A percentile compares a stretch with the other conserved stretches of the same genome.
Evolutionary conservation across 257 asterid genomes (phyloP).

Genomic region (Scutellaria baicalensis): DNA sequence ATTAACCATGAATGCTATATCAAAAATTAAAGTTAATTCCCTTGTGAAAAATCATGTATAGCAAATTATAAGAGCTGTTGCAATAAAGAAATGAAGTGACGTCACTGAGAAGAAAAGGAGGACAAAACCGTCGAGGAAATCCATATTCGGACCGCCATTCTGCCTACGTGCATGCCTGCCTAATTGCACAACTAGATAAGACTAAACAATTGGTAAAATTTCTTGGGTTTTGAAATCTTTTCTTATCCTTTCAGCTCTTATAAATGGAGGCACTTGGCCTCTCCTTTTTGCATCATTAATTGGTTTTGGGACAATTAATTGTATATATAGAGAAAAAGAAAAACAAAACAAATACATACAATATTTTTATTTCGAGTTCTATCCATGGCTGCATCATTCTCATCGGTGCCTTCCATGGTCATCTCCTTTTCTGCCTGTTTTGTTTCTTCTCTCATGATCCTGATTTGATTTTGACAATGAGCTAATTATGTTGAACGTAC

Average conservation of each 20-base stretch:
- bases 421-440: neutral
- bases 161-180: conserved; percentile 7
- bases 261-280: conserved; percentile 25
- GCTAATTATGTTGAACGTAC: too few species aligned
- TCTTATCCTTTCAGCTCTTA: conserved; percentile 35
- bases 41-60: neutral
- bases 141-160: conserved; percentile 18
- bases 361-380: conserved; percentile 32
- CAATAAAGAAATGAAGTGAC: neutral
- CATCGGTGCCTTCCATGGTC: conserved; percentile 81
- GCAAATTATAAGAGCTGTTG: neutral
- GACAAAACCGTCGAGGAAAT: neutral
- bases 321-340: conserved; percentile 1
- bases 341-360: neutral
- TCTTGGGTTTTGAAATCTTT: conserved; percentile 29
- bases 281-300: conserved; percentile 19
- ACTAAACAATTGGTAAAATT: conserved; percentile 19
- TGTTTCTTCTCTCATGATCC: too few species aligned
- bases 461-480: too few species aligned
- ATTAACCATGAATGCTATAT: too few species aligned
- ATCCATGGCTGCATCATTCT: conserved; percentile 87
- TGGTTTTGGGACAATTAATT: neutral
- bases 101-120: neutral
- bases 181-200: conserved; percentile 27
- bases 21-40: too few species aligned